Conservation (phyloP, 768 basidiomycete species). For the Lentinula sp. region DNA sequence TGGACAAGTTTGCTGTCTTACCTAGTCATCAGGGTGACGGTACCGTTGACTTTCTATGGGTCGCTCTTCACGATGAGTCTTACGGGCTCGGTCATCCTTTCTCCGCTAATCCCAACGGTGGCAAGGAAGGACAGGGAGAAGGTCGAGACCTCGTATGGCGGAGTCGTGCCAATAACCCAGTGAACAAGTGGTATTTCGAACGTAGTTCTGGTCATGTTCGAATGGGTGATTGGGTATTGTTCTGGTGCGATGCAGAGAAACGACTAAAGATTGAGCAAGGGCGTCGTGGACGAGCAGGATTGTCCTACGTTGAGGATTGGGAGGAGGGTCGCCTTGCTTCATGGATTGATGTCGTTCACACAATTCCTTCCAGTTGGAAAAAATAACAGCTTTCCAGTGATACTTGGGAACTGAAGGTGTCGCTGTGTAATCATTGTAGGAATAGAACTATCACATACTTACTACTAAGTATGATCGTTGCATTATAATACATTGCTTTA, state of each 20-base stretch:
- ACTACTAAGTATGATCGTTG: background rate
- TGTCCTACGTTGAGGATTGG: slow-evolving; percentile 73
- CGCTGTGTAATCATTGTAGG: background rate
- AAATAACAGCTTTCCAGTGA: slow-evolving; percentile 12
- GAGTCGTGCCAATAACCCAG: slow-evolving; percentile 85
- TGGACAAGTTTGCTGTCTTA: slow-evolving; percentile 97
- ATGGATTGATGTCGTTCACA: slow-evolving; percentile 65
- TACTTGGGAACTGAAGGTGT: background rate
- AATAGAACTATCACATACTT: background rate
- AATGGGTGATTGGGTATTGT: slow-evolving; percentile 85
- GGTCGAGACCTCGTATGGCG: slow-evolving; percentile 98
- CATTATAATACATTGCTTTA: background rate
- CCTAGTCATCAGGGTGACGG: slow-evolving; percentile 96
- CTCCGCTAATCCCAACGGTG: slow-evolving; percentile 93
- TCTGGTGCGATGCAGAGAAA: slow-evolving; percentile 98
- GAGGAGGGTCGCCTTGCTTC: slow-evolving; percentile 62
- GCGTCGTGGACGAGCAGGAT: slow-evolving; percentile 52
- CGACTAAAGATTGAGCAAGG: slow-evolving; percentile 66
- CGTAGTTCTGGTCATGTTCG: slow-evolving; percentile 87
- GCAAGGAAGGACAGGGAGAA: slow-evolving; percentile 81
- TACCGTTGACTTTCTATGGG: slow-evolving; percentile 99
- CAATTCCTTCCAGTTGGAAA: slow-evolving; percentile 80
- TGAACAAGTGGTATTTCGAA: slow-evolving; percentile 99
- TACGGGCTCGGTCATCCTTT: slow-evolving; percentile 93
- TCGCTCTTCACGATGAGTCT: slow-evolving; percentile 95